Base-by-base conservation (phyloP, 1,284 basidiomycete genomes). In the Pterulicium gracile region DNA sequence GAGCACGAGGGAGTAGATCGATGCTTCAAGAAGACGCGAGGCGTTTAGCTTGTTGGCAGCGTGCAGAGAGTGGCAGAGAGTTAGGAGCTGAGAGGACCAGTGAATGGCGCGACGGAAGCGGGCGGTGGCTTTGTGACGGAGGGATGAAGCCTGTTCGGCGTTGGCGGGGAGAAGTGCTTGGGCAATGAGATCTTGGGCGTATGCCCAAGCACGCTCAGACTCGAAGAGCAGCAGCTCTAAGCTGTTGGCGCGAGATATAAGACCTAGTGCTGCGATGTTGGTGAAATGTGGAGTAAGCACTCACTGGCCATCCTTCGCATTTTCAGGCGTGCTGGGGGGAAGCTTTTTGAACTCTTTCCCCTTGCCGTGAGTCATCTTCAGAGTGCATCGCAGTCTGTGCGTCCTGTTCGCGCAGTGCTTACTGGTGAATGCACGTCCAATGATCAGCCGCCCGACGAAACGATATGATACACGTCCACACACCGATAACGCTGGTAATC, bases 361-460 rank as follows among this genome's bases (percentile, higher is more conserved):
- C 60, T 88, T 91, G 13, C 90, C 91, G 55, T 93, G 89, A 10
- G 89, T 93, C 62, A 83, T 76, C 58, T 87, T 88, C 46, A 94
- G 75, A 1, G 81, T 75, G 32, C 86, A 85, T 50, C 93, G 79
- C 43, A 96, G 69, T 41, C 91, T 83, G 66, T 95, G 91, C 0
- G 90, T 85, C 59, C 90, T 82, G 61, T 90, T 90, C 13, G 87
- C 79, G 61, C 92, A 96, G 58, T 94, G 93, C 55, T 88, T 89
- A 53, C 90, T 91, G 62, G 50, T 49, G 35, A 4, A 35, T 7
- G 20, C 10, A 39, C 22, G 24, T 46, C 42, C 39, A 46, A 13
- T 45, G 40, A 7, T 44, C 34, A 17, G 34, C 17, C 17, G 15
- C 14, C 4, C 20, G 15, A 14, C 10, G 1, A 40, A 18, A 47